These are phyloP conservation scores for Raphanus raphanistrum DNA, from an alignment of 345 rosid genomes.

Conservation along the genomic window DNA sequence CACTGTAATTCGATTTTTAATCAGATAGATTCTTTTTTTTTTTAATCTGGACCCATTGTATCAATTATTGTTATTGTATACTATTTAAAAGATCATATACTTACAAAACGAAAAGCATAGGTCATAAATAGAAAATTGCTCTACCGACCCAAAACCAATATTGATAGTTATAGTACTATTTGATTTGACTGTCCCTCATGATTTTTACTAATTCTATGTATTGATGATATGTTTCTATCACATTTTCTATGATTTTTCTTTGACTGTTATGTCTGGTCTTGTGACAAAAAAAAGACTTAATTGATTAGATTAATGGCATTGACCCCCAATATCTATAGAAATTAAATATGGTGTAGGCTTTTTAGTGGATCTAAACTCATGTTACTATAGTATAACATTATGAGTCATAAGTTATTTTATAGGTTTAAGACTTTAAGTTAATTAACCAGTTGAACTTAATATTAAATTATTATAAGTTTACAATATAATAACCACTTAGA, in stretches of 20 bases:
- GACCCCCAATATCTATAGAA: conserved; percentile 21
- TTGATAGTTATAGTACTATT: conserved; percentile 23
- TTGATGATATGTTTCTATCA: conserved; percentile 17
- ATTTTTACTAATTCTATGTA: conserved; percentile 32
- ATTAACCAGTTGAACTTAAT: not conserved
- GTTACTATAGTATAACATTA: not conserved
- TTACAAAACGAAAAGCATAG: not conserved
- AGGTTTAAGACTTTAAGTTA: not conserved
- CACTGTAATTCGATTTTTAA: not conserved
- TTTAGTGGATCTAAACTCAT: conserved; percentile 29
- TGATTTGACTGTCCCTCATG: conserved; percentile 35
- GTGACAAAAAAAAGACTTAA: not conserved
- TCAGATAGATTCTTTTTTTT: conserved; percentile 8
- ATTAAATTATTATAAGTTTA: conserved; percentile 7
- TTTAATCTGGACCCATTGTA: conserved; percentile 5
- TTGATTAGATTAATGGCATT: conserved; percentile 8
- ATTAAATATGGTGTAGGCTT: not conserved
- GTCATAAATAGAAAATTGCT: conserved; percentile 22
- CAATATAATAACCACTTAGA: conserved; percentile 42
- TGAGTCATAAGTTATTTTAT: conserved; percentile 3
- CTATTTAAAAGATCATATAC: conserved; percentile 3
- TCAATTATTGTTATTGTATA: conserved; percentile 6
- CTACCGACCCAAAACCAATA: conserved; percentile 18
- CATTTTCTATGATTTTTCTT: conserved; percentile 3
- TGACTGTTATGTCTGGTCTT: conserved; percentile 19